A percentile compares a stretch with the other conserved stretches of the same genome.
Conservation (phyloP, 192 early-diverging fungal species). For the Entomortierella lignicola region DNA sequence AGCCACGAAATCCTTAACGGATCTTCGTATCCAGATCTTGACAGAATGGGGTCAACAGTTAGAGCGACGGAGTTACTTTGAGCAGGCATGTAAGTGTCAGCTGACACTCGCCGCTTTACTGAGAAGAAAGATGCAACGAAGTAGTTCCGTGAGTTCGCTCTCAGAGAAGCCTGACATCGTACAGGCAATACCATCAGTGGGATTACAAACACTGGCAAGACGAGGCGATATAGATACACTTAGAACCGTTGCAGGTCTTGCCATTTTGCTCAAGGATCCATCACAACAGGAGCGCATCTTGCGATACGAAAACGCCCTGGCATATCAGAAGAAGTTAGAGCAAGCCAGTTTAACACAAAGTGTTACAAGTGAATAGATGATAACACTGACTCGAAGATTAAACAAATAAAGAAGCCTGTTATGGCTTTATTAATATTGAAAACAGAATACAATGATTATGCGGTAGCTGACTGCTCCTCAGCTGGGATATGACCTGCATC, state of each 20-base stretch:
- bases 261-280: slow-evolving; percentile 36
- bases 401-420: no score
- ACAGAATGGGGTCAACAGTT: slow-evolving; percentile 44
- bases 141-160: neutral
- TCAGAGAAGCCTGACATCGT: neutral
- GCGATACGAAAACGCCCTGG: slow-evolving; percentile 3
- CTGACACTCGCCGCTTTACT: slow-evolving; percentile 24
- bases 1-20: neutral
- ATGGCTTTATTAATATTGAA: neutral
- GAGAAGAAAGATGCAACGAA: neutral
- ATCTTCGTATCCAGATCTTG: slow-evolving; percentile 28
- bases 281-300: slow-evolving; percentile 15
- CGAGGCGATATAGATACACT: slow-evolving; percentile 28
- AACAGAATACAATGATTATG: neutral
- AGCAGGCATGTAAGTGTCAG: slow-evolving; percentile 50
- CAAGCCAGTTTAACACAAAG: neutral
- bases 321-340: slow-evolving; percentile 1
- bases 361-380: no score
- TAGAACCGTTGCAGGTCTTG: slow-evolving; percentile 37
- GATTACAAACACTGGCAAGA: slow-evolving; percentile 34
- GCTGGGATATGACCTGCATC: slow-evolving; percentile 28
- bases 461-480: slow-evolving; percentile 10
- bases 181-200: slow-evolving; percentile 11
- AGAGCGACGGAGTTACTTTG: slow-evolving; percentile 17
- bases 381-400: no score